Base-by-base conservation (phyloP, 805 yeast genomes). In the Myxozyma nipponensis region DNA sequence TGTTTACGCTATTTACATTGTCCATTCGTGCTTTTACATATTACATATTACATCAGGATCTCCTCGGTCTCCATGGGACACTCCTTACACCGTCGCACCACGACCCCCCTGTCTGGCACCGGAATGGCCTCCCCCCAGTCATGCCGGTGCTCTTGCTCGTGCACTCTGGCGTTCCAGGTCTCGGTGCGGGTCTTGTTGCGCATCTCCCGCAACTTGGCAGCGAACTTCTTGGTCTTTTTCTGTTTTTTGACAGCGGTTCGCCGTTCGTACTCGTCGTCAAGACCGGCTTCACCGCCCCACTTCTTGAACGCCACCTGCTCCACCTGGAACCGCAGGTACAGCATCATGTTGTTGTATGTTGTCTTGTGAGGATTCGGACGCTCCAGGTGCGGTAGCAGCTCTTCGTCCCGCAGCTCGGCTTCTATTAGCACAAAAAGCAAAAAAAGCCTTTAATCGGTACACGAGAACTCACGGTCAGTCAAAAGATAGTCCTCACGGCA, bases 331-430 rank as follows among this genome's bases (percentile, higher is more conserved):
- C 98, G 72, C 40, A 93, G 69, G 69, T 82, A 93, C 49, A 93
- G 73, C 75, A 90, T 95, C 99, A 93, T 93, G 63, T 93, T 77
- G 44, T 88, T 84, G 68, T 81, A 93, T 0, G 88, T 84, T 1
- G 82, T 82, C 39, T 90, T 88, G 67, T 93, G 96, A 0, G 99
- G 99, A 63, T 93, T 93, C 2, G 96, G 88, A 60, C 90, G 86
- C 56, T 89, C 95, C 53, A 91, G 71, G 55, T 93, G 78, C 9
- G 84, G 84, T 52, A 93, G 72, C 22, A 90, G 68, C 1, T 66
- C 72, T 4, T 68, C 69, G 65, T 93, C 98, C 46, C 78, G 76
- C 39, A 93, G 73, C 65, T 93, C 98, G 0, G 97, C 61, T 56
- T 28, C 7, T 28, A 4, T 26, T n/a, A 9, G 32, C 17, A 7